Base-by-base conservation (phyloP, 495 filamentous ascomycete species). In the Apiosordaria backusii region DNA sequence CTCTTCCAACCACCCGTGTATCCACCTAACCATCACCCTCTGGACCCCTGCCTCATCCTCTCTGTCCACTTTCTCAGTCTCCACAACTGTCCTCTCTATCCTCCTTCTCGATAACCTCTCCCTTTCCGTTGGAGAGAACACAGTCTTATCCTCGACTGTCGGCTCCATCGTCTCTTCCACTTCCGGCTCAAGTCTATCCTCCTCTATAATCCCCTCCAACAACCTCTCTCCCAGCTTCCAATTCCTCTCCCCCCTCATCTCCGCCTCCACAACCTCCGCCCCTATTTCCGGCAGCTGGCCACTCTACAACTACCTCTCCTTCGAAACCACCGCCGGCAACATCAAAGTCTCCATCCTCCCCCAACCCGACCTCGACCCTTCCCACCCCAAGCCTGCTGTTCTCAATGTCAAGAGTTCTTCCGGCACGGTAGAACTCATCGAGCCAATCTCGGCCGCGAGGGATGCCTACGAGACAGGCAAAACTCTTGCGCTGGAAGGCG, bases 261-360 rank as follows among this genome's bases (percentile, higher is more conserved):
- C 76, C 18, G 72, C 75, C 1, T 58, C 64, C 4, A 79, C 80
- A 13, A 78, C 74, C 3, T 70, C 79, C 0, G 79, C 74, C 0
- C 21, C 60, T 7, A 80, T 83, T 68, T 26, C 45, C 13, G 81
- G 81, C 23, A 67, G 71, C 54, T 83, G 80, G 79, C 79, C 80
- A 0, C 64, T 83, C 0, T 77, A 76, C 65, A 77, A 82, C 64
- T 72, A 76, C 50, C 70, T 83, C 0, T 63, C 65, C 0, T 67
- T 83, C 3, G 68, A 75, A 13, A 75, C 75, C 50, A 75, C 70
- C 1, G 77, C 79, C 0, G 81, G 81, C 24, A 67, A 65, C 60
- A 73, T 82, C 62, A 50, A 63, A 9, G 77, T 76, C 1, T 74
- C 65, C 54, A 70, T 83, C 57, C 72, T 73, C n/a, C 80, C 80